Conservation (phyloP, 345 rosid species). For the Eucalyptus sp. region DNA sequence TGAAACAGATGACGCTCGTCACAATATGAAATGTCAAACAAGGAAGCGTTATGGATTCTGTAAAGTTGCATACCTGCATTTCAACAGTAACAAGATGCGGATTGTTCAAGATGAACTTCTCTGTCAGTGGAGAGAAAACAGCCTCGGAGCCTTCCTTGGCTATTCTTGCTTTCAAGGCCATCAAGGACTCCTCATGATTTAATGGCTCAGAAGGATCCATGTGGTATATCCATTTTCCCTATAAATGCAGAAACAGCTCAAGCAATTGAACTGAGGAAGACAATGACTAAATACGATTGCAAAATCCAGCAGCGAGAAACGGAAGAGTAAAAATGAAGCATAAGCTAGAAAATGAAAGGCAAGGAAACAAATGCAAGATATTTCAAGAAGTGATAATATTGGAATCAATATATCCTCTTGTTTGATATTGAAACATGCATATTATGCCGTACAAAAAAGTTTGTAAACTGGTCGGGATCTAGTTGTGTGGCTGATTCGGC, state of each 20-base stretch:
- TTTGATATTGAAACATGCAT: background rate
- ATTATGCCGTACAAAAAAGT: slow-evolving; percentile 57
- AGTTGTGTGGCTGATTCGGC: slow-evolving; percentile 71
- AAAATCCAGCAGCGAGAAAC: background rate
- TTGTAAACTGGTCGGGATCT: slow-evolving; percentile 88
- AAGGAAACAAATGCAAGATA: background rate
- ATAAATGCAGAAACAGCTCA: background rate
- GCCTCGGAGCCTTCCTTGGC: slow-evolving; percentile 80
- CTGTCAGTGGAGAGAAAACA: slow-evolving; percentile 85
- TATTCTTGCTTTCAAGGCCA: slow-evolving; percentile 66
- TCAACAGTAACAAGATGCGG: slow-evolving; percentile 79
- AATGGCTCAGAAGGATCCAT: slow-evolving; percentile 94
- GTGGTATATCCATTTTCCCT: slow-evolving; percentile 98
- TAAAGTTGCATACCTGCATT: slow-evolving; percentile 54
- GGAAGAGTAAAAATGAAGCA: background rate
- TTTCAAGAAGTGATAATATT: background rate
- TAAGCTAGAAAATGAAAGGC: background rate
- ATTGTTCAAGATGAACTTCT: slow-evolving; percentile 73
- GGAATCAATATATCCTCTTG: background rate
- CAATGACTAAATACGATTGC: background rate
- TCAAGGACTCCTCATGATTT: slow-evolving; percentile 74
- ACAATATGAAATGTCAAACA: background rate
- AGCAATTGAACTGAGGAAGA: background rate
- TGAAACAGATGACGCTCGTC: background rate
- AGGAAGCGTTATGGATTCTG: background rate